Evolutionary conservation across 2,329 filamentous ascomycete species (phyloP).

Genomic region (Phyllosticta citriasiana): DNA sequence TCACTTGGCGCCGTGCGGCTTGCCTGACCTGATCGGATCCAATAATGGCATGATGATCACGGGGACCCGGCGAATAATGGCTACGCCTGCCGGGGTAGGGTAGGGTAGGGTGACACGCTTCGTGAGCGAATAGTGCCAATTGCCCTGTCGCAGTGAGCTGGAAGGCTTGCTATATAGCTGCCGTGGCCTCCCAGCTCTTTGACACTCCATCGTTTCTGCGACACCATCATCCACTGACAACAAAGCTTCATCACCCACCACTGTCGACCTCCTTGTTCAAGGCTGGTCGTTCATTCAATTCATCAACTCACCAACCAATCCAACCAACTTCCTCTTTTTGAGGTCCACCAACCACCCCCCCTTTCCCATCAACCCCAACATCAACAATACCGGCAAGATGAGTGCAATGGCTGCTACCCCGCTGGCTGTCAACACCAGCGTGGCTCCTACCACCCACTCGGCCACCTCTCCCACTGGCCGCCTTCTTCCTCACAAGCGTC

Average conservation of each 20-base stretch:
- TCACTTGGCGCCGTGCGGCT: not conserved
- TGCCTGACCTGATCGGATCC: not conserved
- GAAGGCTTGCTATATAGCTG: slow-evolving; percentile 1
- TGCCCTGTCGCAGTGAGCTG: not conserved
- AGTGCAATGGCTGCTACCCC: slow-evolving; percentile 5
- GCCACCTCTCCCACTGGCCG: not conserved
- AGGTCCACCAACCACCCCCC: not conserved
- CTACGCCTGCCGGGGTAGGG: not conserved
- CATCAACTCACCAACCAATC: not conserved
- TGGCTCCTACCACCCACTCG: not conserved
- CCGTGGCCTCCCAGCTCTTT: not conserved
- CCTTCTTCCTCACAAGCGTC: not conserved
- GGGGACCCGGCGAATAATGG: not conserved
- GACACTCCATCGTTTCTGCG: slow-evolving; percentile 1
- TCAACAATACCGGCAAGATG: slow-evolving; percentile 8
- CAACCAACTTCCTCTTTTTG: not conserved
- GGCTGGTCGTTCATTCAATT: not conserved
- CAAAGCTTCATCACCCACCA: not conserved
- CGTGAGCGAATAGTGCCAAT: not conserved
- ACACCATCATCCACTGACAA: not conserved
- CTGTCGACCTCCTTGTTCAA: not conserved
- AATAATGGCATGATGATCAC: not conserved
- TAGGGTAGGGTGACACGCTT: not conserved
- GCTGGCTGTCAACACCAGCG: not conserved
- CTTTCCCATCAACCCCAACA: not conserved